Conservation (phyloP, 805 yeast species). For the Barnettozyma wickerhamii region DNA sequence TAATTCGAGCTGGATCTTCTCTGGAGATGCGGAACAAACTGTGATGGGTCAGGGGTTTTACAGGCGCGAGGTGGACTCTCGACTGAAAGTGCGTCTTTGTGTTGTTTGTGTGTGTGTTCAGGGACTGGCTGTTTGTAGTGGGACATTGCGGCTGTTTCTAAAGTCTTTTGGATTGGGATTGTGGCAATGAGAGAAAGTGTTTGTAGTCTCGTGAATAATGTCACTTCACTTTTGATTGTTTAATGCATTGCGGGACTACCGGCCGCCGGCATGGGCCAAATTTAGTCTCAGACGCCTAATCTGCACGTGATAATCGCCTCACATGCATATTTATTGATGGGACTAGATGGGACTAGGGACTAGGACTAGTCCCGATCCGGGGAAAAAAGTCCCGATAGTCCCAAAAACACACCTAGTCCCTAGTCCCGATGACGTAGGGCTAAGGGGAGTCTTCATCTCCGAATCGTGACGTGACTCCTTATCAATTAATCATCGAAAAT, state of each 20-base stretch:
- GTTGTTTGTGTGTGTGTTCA: not conserved
- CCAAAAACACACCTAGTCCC: too few relatives aligned
- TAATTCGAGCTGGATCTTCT: conserved; percentile 10
- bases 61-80: conserved; percentile 14
- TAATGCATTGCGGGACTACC: not conserved
- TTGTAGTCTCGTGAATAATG: too few relatives aligned
- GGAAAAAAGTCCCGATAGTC: too few relatives aligned
- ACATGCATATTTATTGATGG: too few relatives aligned
- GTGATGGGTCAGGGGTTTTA: conserved; percentile 14
- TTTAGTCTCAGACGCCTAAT: too few relatives aligned
- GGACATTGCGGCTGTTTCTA: not conserved
- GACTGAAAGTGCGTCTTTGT: not conserved
- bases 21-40: not conserved
- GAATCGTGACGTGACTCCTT: too few relatives aligned
- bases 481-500: too few relatives aligned
- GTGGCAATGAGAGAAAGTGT: too few relatives aligned
- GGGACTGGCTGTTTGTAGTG: conserved; percentile 2
- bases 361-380: not conserved
- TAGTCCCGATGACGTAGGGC: not conserved
- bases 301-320: not conserved
- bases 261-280: too few relatives aligned
- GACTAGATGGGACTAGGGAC: too few relatives aligned
- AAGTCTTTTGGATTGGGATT: too few relatives aligned
- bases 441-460: not conserved
- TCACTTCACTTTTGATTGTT: not conserved